Percentiles rank a stretch among this genome's conserved stretches.
Evolutionary conservation across 2,329 filamentous ascomycete species (phyloP).

Genomic region (Sporothrix schenckii): DNA sequence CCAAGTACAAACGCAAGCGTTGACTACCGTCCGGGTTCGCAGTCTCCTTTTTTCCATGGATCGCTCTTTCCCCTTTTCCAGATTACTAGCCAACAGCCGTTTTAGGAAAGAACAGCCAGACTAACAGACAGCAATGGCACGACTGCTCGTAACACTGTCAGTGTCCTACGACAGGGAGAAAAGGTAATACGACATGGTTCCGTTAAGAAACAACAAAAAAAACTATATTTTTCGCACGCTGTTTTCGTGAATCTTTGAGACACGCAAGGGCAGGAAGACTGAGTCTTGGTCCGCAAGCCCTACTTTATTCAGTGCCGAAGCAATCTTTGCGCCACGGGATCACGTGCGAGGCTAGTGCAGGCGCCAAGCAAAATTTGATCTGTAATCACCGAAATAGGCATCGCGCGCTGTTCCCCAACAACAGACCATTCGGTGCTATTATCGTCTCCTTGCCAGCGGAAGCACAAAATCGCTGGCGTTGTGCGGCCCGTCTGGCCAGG

Average conservation of each 20-base stretch:
- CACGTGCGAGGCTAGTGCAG: constrained; percentile 8
- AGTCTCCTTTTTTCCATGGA: neutral
- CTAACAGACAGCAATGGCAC: neutral
- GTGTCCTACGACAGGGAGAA: neutral
- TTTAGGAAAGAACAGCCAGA: neutral
- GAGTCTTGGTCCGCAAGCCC: constrained; percentile 14
- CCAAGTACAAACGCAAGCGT: neutral
- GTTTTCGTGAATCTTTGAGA: constrained; percentile 25
- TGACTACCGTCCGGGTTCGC: constrained; percentile 1
- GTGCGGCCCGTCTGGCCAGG: constrained; percentile 22
- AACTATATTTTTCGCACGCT: neutral
- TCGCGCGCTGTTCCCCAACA: constrained; percentile 6
- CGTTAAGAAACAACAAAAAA: constrained; percentile 18
- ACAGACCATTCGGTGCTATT: neutral
- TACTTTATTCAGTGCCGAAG: neutral
- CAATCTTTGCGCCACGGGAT: neutral
- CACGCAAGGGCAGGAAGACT: constrained; percentile 10
- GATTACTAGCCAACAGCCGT: neutral
- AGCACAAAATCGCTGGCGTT: neutral
- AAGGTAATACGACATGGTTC: neutral
- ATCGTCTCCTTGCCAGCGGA: constrained; percentile 1
- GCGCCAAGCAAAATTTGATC: too few species aligned
- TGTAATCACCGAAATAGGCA: constrained; percentile 9
- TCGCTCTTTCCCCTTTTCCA: neutral
- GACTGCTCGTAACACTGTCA: neutral